phyloP scores from a whole-genome alignment of 2,329 filamentous ascomycete genomes.

The Colletotrichum ledebouriae region DNA sequence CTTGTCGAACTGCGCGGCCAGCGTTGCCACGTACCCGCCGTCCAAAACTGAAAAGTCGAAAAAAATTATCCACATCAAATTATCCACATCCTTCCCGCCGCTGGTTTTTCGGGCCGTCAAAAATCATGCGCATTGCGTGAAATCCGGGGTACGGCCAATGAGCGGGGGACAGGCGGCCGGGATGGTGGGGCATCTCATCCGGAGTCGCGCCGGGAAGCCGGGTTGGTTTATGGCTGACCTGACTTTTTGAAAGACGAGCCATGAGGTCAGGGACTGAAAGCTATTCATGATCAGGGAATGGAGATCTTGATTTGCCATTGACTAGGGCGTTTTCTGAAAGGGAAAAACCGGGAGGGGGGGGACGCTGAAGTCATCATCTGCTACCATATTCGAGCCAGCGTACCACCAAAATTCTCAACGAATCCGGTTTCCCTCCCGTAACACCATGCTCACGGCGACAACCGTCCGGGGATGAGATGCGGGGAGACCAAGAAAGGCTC shows the following conservation, averaged over 20 bases:
- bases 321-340: too few relatives aligned
- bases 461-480: conserved; percentile 10
- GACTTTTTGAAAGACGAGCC: neutral
- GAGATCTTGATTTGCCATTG: too few relatives aligned
- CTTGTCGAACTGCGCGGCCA: neutral
- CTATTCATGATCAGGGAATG: too few relatives aligned
- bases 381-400: conserved; percentile 3
- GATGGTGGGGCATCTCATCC: conserved; percentile 15
- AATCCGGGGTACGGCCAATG: conserved; percentile 17
- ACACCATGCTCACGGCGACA: conserved; percentile 4
- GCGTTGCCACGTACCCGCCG: neutral
- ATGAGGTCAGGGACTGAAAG: too few relatives aligned
- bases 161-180: conserved; percentile 8
- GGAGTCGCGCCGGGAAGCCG: conserved; percentile 7
- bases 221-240: neutral
- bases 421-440: conserved; percentile 25
- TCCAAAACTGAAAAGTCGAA: neutral
- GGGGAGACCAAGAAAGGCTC: neutral
- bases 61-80: neutral
- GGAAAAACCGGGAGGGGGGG: too few relatives aligned
- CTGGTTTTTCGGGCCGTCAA: conserved; percentile 16
- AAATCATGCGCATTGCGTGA: conserved; percentile 15
- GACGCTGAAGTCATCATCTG: too few relatives aligned
- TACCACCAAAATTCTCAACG: neutral
- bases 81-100: neutral